phyloP scores from a whole-genome alignment of 495 filamentous ascomycete species.

The Tuber aestivum region DNA sequence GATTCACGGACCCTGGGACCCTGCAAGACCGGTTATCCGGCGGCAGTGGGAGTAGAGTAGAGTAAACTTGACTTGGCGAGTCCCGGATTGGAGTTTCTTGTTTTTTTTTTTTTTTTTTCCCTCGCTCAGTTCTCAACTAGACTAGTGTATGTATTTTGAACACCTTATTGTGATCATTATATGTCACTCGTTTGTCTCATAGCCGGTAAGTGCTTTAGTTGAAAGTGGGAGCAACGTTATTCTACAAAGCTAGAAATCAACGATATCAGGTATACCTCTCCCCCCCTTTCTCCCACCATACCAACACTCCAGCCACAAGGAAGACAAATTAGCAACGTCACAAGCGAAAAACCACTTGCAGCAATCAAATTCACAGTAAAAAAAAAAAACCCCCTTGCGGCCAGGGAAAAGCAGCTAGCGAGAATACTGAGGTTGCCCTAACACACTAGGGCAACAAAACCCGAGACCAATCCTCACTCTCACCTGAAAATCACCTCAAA shows the following conservation, averaged over 20 bases:
- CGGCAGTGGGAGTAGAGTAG: slow-evolving; percentile 38
- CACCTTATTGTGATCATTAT: background rate
- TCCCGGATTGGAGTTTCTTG: background rate
- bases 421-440: background rate
- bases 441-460: background rate
- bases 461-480: background rate
- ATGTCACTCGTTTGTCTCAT: background rate
- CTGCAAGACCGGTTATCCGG: slow-evolving; percentile 73
- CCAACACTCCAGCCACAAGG: background rate
- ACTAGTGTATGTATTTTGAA: background rate
- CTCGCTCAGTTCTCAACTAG: background rate
- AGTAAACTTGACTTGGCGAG: background rate
- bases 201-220: background rate
- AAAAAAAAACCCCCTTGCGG: background rate
- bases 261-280: background rate
- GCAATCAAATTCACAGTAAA: background rate
- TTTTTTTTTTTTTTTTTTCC: background rate
- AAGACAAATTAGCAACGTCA: background rate
- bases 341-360: background rate
- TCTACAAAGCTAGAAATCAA: background rate
- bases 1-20: slow-evolving; percentile 96
- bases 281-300: background rate
- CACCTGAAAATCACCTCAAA: background rate
- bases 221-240: background rate
- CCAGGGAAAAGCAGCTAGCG: background rate